These are phyloP conservation scores for Byssoonygena ceratinophila DNA, from an alignment of 2,329 filamentous ascomycete species.

Conservation along the genomic window DNA sequence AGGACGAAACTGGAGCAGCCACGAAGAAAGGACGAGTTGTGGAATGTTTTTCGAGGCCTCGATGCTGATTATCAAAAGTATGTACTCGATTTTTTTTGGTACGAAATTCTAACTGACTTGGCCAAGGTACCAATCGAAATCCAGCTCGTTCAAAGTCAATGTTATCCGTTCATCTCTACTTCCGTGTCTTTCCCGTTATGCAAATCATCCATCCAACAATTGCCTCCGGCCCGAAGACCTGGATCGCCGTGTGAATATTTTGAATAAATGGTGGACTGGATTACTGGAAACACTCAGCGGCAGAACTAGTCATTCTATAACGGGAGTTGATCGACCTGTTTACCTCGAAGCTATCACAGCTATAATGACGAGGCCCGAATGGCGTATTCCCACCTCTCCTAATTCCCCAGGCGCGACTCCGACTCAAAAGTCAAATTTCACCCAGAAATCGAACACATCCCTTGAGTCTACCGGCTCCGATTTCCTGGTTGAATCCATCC, in stretches of 20 bases:
- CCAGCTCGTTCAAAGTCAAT: conserved; percentile 61
- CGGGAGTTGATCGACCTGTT: conserved; percentile 70
- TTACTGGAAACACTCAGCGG: conserved; percentile 73
- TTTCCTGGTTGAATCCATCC: conserved; percentile 63
- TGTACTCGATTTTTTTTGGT: conserved; percentile 16
- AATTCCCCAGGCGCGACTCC: conserved; percentile 36
- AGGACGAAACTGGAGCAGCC: conserved; percentile 26
- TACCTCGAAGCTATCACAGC: conserved; percentile 68
- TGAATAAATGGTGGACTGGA: conserved; percentile 85
- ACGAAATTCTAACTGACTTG: not conserved
- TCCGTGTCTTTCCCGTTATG: conserved; percentile 64
- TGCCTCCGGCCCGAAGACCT: conserved; percentile 64
- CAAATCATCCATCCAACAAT: conserved; percentile 55
- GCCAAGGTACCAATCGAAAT: conserved; percentile 58
- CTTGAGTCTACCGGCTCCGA: conserved; percentile 51
- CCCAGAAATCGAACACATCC: conserved; percentile 46
- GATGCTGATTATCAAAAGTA: conserved; percentile 60
- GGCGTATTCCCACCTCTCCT: conserved; percentile 61
- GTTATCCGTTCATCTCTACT: conserved; percentile 62
- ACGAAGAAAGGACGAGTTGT: conserved; percentile 59
- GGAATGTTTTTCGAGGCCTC: conserved; percentile 56
- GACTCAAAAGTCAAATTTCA: conserved; percentile 32
- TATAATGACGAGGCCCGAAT: conserved; percentile 82
- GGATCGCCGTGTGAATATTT: conserved; percentile 64
- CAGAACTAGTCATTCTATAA: conserved; percentile 62